Base-by-base conservation (phyloP, 805 yeast species). In the Metschnikowia proteae region DNA sequence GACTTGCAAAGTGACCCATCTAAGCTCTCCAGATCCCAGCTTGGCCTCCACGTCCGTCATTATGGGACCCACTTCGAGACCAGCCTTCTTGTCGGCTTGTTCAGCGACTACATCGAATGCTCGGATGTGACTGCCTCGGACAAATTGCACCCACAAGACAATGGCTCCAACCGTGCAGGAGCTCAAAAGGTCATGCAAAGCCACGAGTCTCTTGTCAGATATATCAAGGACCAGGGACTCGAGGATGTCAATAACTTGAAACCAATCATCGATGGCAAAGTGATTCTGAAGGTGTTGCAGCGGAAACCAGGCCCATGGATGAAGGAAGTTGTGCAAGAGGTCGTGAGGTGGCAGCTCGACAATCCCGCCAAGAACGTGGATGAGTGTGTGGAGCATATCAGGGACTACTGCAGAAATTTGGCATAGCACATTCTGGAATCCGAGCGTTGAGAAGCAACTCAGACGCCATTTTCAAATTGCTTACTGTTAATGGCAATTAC, bases 271-370 rank as follows among this genome's bases (percentile, higher is more conserved):
- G 89, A 88, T 64, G 96, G 99, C 11, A 88, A 86, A 56, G 78
- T 79, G 39, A 64, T 92, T 39, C 68, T 78, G 45, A 66, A 70
- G 38, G 64, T 71, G 22, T 64, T 86, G 28, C 67, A 74, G 23
- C 70, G 72, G 47, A 86, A 84, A 60, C 88, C 92, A 0, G 99
- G 99, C 0, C 90, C 91, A 5, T 90, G 97, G 97, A 74, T 92
- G 77, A 73, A 80, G 6, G 66, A 65, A 6, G 66, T 83, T 6
- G 76, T 81, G 50, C 80, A 80, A 5, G 65, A 75, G 39, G 74
- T 87, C 5, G 63, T 88, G 30, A 65, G 74, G 17, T 87, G 91
- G 90, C 97, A 91, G 67, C 69, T 91, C 47, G 90, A 84, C 54
- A 65, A 89, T 58, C 96, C 96, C 0, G 61, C 58, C 0, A 75